Evolutionary conservation across 1,284 basidiomycete species (phyloP).

Genomic region (Termitomyces sp.): DNA sequence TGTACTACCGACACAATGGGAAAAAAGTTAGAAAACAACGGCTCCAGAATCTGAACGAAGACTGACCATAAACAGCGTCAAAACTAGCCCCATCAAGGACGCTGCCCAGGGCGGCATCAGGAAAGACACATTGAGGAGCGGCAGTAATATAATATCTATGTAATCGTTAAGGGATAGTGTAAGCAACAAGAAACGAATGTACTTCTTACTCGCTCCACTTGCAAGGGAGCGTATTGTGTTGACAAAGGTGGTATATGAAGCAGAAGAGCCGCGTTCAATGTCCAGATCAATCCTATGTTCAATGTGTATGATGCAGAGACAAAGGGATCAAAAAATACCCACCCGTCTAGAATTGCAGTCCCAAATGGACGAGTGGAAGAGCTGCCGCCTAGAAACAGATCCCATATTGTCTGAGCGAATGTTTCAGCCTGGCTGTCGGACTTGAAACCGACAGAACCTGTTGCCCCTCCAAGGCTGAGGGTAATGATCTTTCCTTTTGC

Average conservation of each 20-base stretch:
- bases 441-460: slow-evolving; percentile 50
- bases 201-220: slow-evolving; percentile 50
- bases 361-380: slow-evolving; percentile 60
- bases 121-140: slow-evolving; percentile 54
- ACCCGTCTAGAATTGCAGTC: slow-evolving; percentile 60
- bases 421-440: slow-evolving; percentile 47
- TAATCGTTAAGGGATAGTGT: neutral
- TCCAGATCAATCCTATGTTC: slow-evolving; percentile 56
- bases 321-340: slow-evolving; percentile 16
- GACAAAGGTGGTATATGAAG: slow-evolving; percentile 54
- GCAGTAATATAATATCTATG: slow-evolving; percentile 56
- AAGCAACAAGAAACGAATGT: slow-evolving; percentile 12
- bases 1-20: slow-evolving; percentile 14
- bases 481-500: slow-evolving; percentile 60
- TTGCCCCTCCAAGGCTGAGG: slow-evolving; percentile 45
- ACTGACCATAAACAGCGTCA: slow-evolving; percentile 57
- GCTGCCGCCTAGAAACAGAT: slow-evolving; percentile 55
- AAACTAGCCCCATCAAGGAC: slow-evolving; percentile 50
- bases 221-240: slow-evolving; percentile 51
- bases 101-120: slow-evolving; percentile 47
- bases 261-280: slow-evolving; percentile 58
- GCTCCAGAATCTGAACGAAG: neutral
- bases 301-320: neutral
- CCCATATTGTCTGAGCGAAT: slow-evolving; percentile 61
- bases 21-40: neutral